Evolutionary conservation across 2,329 filamentous ascomycete genomes (phyloP).

Genomic region (Diaporthe sp.): DNA sequence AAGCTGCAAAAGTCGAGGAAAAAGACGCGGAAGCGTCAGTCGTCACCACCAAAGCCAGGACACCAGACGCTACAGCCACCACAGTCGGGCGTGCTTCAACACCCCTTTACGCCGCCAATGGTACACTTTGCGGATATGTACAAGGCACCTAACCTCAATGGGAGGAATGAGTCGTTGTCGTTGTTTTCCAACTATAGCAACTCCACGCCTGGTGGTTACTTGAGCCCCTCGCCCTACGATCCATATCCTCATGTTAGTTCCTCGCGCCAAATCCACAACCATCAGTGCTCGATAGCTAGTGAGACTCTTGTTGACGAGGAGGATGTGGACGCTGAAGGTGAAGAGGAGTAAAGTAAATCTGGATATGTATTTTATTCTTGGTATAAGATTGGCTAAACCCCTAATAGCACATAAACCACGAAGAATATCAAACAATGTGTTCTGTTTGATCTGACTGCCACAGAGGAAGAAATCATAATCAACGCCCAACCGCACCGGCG

Average conservation of each 20-base stretch:
- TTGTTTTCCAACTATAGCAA: conserved; percentile 75
- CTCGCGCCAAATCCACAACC: conserved; percentile 58
- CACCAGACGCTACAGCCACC: conserved; percentile 51
- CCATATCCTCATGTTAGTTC: conserved; percentile 82
- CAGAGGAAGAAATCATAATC: too few relatives aligned
- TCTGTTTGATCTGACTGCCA: too few relatives aligned
- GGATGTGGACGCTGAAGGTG: too few relatives aligned
- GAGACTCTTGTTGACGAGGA: too few relatives aligned
- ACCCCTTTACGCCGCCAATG: conserved; percentile 75
- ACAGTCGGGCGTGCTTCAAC: conserved; percentile 56
- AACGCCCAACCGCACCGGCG: too few relatives aligned
- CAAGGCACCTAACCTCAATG: conserved; percentile 74
- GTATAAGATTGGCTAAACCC: too few relatives aligned
- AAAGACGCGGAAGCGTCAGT: conserved; percentile 43
- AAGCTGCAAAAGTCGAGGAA: conserved; percentile 57
- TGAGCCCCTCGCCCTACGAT: conserved; percentile 74
- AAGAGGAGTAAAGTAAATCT: too few relatives aligned
- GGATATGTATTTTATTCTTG: too few relatives aligned
- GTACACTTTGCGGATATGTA: conserved; percentile 73
- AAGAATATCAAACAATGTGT: too few relatives aligned
- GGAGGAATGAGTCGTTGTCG: conserved; percentile 71
- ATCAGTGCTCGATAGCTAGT: too few relatives aligned
- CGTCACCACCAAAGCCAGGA: conserved; percentile 44
- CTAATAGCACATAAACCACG: too few relatives aligned
- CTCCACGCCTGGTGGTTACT: conserved; percentile 75